Percentiles rank a stretch among this genome's conserved stretches.
These are phyloP conservation scores for Wickerhamiella vanderwaltii DNA, from an alignment of 805 yeast genomes.

Conservation along the genomic window DNA sequence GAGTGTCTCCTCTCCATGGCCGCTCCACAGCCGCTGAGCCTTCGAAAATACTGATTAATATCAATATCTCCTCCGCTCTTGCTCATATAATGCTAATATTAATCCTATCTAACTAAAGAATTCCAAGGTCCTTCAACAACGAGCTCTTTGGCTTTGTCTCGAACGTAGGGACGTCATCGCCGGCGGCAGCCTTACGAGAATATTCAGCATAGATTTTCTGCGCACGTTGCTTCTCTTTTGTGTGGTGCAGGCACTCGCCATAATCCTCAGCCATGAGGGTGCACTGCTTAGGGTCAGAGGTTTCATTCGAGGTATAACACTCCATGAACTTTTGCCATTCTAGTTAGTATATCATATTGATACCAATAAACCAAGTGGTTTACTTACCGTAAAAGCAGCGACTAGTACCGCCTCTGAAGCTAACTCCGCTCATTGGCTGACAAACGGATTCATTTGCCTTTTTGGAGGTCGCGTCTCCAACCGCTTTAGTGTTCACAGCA, in stretches of 20 bases:
- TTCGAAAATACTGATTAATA: too few relatives aligned
- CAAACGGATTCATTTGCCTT: not conserved
- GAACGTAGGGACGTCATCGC: conserved; percentile 20
- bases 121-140: conserved; percentile 21
- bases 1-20: too few relatives aligned
- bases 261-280: conserved; percentile 36
- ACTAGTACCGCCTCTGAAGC: conserved; percentile 32
- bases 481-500: not conserved
- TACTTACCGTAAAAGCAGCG: conserved; percentile 35
- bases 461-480: conserved; percentile 1
- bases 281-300: conserved; percentile 31
- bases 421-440: conserved; percentile 19
- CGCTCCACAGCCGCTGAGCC: too few relatives aligned
- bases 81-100: too few relatives aligned
- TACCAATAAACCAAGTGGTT: not conserved
- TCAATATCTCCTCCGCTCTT: too few relatives aligned
- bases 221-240: conserved; percentile 30
- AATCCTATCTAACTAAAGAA: conserved; percentile 12
- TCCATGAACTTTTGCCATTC: conserved; percentile 38
- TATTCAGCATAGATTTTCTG: conserved; percentile 23
- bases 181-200: conserved; percentile 19
- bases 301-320: conserved; percentile 34
- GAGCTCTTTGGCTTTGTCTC: conserved; percentile 15
- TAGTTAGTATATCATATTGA: conserved; percentile 11
- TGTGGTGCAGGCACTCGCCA: conserved; percentile 39